A percentile compares a stretch with the other conserved stretches of the same genome.
Conservation (phyloP, 768 basidiomycete species). For the Boletellus emodensis region DNA sequence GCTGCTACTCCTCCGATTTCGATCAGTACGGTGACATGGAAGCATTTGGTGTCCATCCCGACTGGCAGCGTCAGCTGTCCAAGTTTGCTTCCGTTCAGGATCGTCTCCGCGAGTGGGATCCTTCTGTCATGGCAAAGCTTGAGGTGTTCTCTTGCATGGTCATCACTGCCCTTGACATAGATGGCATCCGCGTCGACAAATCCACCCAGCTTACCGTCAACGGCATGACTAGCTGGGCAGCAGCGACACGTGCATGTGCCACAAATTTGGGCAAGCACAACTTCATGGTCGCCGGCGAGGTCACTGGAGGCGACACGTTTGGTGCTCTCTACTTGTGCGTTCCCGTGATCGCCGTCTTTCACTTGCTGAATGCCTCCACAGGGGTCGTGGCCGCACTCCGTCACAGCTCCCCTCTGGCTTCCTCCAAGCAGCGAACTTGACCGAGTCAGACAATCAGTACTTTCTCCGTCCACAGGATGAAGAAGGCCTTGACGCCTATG, state of each 20-base stretch:
- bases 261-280: constrained; percentile 69
- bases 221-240: constrained; percentile 73
- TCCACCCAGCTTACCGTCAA: constrained; percentile 87
- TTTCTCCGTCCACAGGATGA: constrained; percentile 68
- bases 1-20: constrained; percentile 81
- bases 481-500: constrained; percentile 70
- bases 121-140: constrained; percentile 73
- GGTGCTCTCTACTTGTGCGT: constrained; percentile 81
- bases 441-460: constrained; percentile 58
- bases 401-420: constrained; percentile 66
- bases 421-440: constrained; percentile 63
- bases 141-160: constrained; percentile 79
- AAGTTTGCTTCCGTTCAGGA: constrained; percentile 97
- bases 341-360: background rate
- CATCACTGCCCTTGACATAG: constrained; percentile 84
- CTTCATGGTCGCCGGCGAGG: constrained; percentile 90
- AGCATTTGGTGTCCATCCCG: constrained; percentile 93
- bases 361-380: constrained; percentile 24
- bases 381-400: constrained; percentile 86
- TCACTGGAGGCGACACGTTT: constrained; percentile 91
- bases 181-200: constrained; percentile 95
- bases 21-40: constrained; percentile 98
- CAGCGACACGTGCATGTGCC: constrained; percentile 73
- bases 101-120: constrained; percentile 90
- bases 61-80: constrained; percentile 90